Conservation (phyloP, 2,329 filamentous ascomycete species). For the Akanthomyces dipterigenus region DNA sequence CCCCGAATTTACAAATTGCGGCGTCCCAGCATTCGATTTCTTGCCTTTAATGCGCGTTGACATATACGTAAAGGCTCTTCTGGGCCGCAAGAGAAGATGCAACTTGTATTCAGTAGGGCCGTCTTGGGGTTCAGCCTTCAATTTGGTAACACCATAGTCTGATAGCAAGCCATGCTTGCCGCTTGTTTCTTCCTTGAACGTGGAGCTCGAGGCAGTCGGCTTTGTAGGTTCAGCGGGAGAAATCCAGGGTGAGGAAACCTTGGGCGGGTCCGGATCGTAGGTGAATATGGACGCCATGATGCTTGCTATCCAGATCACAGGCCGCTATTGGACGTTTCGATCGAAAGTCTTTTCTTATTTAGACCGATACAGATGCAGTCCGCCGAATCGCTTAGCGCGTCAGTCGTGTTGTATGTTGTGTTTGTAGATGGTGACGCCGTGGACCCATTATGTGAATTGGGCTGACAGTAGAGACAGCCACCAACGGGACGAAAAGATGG, state of each 20-base stretch:
- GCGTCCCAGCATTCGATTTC: not conserved
- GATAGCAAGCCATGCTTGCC: constrained; percentile 37
- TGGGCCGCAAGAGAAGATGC: constrained; percentile 74
- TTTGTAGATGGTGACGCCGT: not conserved
- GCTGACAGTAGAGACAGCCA: not conserved
- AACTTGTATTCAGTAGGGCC: constrained; percentile 96
- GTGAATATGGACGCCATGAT: constrained; percentile 92
- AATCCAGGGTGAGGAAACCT: constrained; percentile 88
- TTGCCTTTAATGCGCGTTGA: constrained; percentile 44
- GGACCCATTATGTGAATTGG: not conserved
- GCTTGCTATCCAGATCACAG: not conserved
- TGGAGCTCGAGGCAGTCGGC: not conserved
- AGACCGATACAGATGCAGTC: not conserved
- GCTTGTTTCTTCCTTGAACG: not conserved
- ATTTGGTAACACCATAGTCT: constrained; percentile 62
- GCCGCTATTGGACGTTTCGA: not conserved
- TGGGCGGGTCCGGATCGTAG: constrained; percentile 79
- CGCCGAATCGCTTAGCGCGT: not conserved
- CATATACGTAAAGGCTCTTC: constrained; percentile 65
- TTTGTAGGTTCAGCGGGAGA: constrained; percentile 40
- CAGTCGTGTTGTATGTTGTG: not conserved
- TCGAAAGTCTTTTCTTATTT: not conserved
- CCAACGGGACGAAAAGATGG: not conserved
- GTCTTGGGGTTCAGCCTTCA: constrained; percentile 87
- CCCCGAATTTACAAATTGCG: constrained; percentile 4